Evolutionary conservation across 1,284 basidiomycete species (phyloP), one percentile per base, ranked within the genome.

Genomic region (Ustanciosporium gigantosporum): DNA sequence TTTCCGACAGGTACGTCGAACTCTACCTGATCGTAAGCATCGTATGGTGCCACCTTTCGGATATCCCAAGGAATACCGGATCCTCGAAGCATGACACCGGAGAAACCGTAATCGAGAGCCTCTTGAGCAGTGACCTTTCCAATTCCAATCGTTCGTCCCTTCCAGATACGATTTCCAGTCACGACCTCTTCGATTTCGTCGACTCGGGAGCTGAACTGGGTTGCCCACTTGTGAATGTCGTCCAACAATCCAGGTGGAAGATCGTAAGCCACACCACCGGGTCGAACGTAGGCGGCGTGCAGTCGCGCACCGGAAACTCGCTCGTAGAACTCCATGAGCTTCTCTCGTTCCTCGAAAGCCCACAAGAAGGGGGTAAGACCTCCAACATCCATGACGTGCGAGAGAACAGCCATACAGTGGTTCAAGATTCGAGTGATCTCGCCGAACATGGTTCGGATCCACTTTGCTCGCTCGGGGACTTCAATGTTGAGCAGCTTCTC

Each of bases 301-400:
- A 99, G 84, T 56, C 94, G 91, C 2, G 94, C 94, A 69, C 94
- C 94, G 8, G 93, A 97, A 25, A 98, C 93, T 50, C 94, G 91
- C 81, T 99, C 94, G 81, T 98, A 97, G 81, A 98, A 98, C 80
- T 98, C 94, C 94, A 97, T 97, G 66, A 98, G 86, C 83, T 98
- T 97, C 82, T 98, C 94, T 66, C 94, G 91, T 81, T 98, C 94
- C 81, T 98, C 94, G 83, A 98, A 97, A 74, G 93, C 95, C 93
- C 92, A 98, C 31, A 98, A 83, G 87, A 97, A 99, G 37, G 94
- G 95, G 2, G 95, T 99, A 6, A 99, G 84, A 59, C 91, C 94
- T 78, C 94, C 95, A 59, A 98, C 94, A 38, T 77, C 75, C 75
- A 77, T 77, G 50, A 70, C 56, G 81, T 95, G 90, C 22, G 94